These are phyloP conservation scores for Ascochyta viciae-villosae DNA, from an alignment of 2,329 filamentous ascomycete genomes.

Conservation along the genomic window DNA sequence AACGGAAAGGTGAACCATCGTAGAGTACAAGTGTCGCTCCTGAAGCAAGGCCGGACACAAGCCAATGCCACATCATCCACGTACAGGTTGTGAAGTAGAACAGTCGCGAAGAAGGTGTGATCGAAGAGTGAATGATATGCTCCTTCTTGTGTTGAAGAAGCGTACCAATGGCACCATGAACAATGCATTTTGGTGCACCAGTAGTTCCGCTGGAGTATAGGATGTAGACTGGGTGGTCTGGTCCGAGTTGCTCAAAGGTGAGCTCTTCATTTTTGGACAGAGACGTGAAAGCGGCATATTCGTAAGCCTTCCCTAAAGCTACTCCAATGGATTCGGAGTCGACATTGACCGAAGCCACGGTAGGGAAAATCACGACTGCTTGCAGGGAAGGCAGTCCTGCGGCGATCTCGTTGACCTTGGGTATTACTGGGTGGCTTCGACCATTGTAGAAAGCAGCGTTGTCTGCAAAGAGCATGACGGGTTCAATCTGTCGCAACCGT, in stretches of 20 bases:
- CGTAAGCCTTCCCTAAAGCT: conserved; percentile 42
- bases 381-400: conserved; percentile 70
- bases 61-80: conserved; percentile 99
- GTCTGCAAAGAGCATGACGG: conserved; percentile 83
- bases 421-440: conserved; percentile 80
- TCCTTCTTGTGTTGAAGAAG: conserved; percentile 98
- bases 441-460: conserved; percentile 92
- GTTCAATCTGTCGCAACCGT: conserved; percentile 82
- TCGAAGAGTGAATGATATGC: conserved; percentile 84
- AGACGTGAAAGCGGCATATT: conserved; percentile 48
- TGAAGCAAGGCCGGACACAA: conserved; percentile 81
- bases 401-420: conserved; percentile 81
- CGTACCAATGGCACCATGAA: conserved; percentile 89
- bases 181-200: conserved; percentile 85
- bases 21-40: conserved; percentile 88
- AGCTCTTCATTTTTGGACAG: conserved; percentile 48
- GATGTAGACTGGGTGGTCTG: conserved; percentile 91
- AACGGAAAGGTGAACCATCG: conserved; percentile 85
- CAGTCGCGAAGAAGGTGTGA: conserved; percentile 74
- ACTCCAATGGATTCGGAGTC: conserved; percentile 51
- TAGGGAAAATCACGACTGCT: conserved; percentile 77
- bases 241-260: conserved; percentile 76
- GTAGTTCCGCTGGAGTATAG: conserved; percentile 94
- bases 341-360: conserved; percentile 57
- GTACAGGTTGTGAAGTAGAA: conserved; percentile 96